These are phyloP conservation scores for Cryptococcus hybrid DNA, from an alignment of 1,284 basidiomycete genomes.

Conservation along the genomic window DNA sequence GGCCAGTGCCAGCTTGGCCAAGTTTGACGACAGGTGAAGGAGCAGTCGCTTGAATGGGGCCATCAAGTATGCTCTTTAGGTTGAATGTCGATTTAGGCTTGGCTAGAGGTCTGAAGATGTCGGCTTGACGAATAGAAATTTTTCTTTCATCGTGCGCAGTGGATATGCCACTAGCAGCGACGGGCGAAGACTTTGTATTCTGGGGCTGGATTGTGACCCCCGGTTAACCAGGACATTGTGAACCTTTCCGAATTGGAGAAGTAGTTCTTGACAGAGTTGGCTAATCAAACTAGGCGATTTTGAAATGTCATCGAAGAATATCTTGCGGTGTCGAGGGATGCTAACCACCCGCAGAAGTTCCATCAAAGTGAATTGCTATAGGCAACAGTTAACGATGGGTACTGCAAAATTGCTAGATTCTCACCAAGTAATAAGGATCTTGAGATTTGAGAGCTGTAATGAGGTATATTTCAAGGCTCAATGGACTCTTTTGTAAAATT, in stretches of 20 bases:
- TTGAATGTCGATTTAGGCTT: constrained; percentile 16
- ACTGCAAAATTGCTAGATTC: constrained; percentile 1
- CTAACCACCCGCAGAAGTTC: constrained; percentile 39
- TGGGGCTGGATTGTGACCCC: background rate
- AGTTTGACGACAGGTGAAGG: constrained; percentile 14
- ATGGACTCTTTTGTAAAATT: constrained; percentile 35
- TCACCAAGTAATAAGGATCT: constrained; percentile 33
- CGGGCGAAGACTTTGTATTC: too few species aligned
- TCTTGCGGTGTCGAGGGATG: constrained; percentile 23
- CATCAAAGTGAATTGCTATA: constrained; percentile 43
- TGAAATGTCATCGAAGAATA: constrained; percentile 34
- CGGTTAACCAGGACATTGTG: constrained; percentile 16
- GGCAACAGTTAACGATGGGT: background rate
- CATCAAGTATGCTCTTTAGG: constrained; percentile 31
- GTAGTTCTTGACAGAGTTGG: constrained; percentile 35
- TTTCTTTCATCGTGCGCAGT: constrained; percentile 5
- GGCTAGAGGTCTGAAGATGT: constrained; percentile 37
- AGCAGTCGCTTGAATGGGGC: constrained; percentile 25
- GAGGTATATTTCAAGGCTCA: constrained; percentile 36
- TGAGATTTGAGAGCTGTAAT: constrained; percentile 33
- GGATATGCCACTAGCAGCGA: background rate
- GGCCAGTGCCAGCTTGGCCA: constrained; percentile 9
- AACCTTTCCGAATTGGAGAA: constrained; percentile 30
- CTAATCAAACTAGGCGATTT: constrained; percentile 23
- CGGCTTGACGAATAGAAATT: constrained; percentile 32